Evolutionary conservation across 192 early-diverging fungal genomes (phyloP).

Genomic region (Rhizoclosmatium sp.): DNA sequence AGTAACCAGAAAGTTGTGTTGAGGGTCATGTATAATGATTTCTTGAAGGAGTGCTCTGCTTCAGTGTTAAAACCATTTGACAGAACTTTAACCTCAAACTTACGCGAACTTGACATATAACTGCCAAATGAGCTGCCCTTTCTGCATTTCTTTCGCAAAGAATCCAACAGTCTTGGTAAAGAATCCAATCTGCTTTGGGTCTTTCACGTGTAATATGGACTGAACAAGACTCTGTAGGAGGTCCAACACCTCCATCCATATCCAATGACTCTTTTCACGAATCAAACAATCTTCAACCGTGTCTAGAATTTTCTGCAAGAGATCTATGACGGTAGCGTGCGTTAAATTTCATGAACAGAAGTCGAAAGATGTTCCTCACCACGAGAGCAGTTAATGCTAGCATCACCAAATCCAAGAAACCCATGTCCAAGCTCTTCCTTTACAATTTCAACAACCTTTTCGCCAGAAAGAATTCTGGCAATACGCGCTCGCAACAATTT

Average conservation of each 20-base stretch:
- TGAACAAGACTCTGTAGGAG: not conserved
- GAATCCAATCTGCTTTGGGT: not conserved
- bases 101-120: constrained; percentile 23
- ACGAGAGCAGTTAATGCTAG: too few species aligned
- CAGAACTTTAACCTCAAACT: constrained; percentile 1
- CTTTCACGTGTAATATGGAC: not conserved
- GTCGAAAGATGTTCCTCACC: too few species aligned
- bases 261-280: constrained; percentile 27
- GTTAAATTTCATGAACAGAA: too few species aligned
- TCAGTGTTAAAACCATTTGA: not conserved
- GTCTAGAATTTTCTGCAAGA: too few species aligned
- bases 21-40: not conserved
- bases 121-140: constrained; percentile 15
- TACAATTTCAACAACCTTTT: too few species aligned
- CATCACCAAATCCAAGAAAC: too few species aligned
- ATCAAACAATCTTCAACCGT: too few species aligned
- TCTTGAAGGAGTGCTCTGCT: constrained; percentile 4
- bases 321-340: too few species aligned
- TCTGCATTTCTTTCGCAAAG: constrained; percentile 16
- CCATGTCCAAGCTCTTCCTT: too few species aligned
- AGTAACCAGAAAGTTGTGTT: not conserved
- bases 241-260: constrained; percentile 4
- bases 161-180: constrained; percentile 16
- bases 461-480: too few species aligned
- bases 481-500: too few species aligned